Percentiles rank a stretch among this genome's conserved stretches.
Conservation (phyloP, 805 yeast genomes). For the Wickerhamomyces bisporus region DNA sequence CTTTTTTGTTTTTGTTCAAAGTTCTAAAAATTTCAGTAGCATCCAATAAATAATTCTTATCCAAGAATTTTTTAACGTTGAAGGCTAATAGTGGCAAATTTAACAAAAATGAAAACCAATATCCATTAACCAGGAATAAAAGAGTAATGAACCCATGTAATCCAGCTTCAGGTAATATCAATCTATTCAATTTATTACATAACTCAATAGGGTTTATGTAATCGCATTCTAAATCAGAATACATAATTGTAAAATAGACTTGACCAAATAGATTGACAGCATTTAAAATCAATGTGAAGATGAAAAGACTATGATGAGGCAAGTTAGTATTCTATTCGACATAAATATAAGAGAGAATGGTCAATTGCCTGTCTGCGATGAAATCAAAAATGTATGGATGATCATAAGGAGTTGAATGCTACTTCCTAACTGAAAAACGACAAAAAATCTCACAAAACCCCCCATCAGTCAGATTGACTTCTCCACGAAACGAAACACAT, state of each 20-base stretch:
- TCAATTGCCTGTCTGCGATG: too few species aligned
- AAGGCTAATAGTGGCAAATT: slow-evolving; percentile 80
- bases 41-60: slow-evolving; percentile 81
- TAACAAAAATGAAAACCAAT: slow-evolving; percentile 84
- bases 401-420: too few species aligned
- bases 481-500: too few species aligned
- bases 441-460: background rate
- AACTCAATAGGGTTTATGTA: slow-evolving; percentile 96
- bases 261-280: slow-evolving; percentile 86
- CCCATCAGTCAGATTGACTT: too few species aligned
- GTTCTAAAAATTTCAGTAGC: slow-evolving; percentile 98
- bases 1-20: slow-evolving; percentile 86
- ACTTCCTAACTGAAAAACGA: too few species aligned
- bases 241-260: slow-evolving; percentile 93
- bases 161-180: slow-evolving; percentile 86
- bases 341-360: too few species aligned
- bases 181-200: slow-evolving; percentile 86
- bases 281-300: slow-evolving; percentile 75
- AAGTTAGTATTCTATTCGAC: background rate
- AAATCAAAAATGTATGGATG: too few species aligned
- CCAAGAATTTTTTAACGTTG: slow-evolving; percentile 74
- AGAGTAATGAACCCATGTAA: slow-evolving; percentile 68
- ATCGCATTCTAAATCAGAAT: slow-evolving; percentile 91
- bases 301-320: slow-evolving; percentile 40
- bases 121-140: slow-evolving; percentile 77